Evolutionary conservation across 2,329 filamentous ascomycete species (phyloP).

Genomic region (Penicillium vulpinum): DNA sequence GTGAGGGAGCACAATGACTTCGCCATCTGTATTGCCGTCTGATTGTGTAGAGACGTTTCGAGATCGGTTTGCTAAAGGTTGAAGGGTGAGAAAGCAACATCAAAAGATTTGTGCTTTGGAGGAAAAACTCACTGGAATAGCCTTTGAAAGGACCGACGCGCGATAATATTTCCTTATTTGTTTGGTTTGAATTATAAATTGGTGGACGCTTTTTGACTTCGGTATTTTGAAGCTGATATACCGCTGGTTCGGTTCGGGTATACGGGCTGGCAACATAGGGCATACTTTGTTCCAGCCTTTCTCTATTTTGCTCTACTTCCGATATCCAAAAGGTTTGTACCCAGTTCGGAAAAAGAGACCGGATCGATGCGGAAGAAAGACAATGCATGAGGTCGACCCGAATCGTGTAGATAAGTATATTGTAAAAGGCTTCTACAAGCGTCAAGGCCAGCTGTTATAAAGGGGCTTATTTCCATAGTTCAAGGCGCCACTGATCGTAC

Average conservation of each 20-base stretch:
- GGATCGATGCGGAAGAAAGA: background rate
- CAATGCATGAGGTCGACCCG: background rate
- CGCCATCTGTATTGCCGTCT: background rate
- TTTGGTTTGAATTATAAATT: background rate
- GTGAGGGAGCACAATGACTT: background rate
- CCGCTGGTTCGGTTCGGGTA: background rate
- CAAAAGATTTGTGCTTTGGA: background rate
- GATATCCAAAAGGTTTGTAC: background rate
- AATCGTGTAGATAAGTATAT: background rate
- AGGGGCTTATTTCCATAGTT: background rate
- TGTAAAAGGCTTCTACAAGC: too few relatives aligned
- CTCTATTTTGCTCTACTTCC: background rate
- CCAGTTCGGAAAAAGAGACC: constrained; percentile 2
- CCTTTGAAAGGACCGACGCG: too few relatives aligned
- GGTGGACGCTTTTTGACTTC: background rate
- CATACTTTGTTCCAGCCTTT: background rate
- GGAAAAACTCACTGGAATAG: background rate
- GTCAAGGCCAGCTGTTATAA: too few relatives aligned
- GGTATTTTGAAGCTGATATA: background rate
- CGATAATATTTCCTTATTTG: background rate
- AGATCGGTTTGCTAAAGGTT: background rate
- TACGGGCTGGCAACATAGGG: background rate
- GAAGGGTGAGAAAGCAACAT: background rate
- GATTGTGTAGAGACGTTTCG: background rate
- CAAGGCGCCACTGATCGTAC: background rate